Percentiles rank a stretch among this genome's conserved stretches.
Evolutionary conservation across 1,284 basidiomycete species (phyloP).

Genomic region (Malassezia furfur): DNA sequence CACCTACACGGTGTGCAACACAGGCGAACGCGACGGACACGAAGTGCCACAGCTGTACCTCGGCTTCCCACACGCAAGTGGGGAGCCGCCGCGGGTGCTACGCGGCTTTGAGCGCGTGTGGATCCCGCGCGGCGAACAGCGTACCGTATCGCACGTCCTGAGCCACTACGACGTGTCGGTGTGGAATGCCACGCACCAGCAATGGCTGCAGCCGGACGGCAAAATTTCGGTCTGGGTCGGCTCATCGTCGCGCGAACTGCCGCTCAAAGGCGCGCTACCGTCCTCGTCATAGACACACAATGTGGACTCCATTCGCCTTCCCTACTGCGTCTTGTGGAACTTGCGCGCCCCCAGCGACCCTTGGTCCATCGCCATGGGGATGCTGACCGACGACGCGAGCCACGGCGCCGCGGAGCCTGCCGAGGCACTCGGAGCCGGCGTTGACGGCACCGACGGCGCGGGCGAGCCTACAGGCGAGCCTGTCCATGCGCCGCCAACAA

Average conservation of each 20-base stretch:
- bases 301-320: not conserved
- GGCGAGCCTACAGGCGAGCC: not conserved
- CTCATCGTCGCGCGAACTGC: slow-evolving; percentile 29
- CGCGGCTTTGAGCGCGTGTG: slow-evolving; percentile 31
- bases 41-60: slow-evolving; percentile 40
- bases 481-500: slow-evolving; percentile 19
- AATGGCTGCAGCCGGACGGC: slow-evolving; percentile 32
- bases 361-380: slow-evolving; percentile 6
- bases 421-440: no score
- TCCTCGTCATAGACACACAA: no score
- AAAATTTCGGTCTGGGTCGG: slow-evolving; percentile 26
- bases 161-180: slow-evolving; percentile 31
- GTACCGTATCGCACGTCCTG: slow-evolving; percentile 21
- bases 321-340: not conserved
- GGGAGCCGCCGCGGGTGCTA: slow-evolving; percentile 36
- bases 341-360: slow-evolving; percentile 1
- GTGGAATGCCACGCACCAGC: slow-evolving; percentile 21
- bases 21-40: slow-evolving; percentile 26
- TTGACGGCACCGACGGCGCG: not conserved
- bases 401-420: not conserved
- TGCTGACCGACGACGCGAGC: slow-evolving; percentile 10
- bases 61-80: slow-evolving; percentile 25
- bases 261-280: no score
- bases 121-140: slow-evolving; percentile 20
- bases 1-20: slow-evolving; percentile 28